These are phyloP conservation scores for Tetrapisispora arboricola DNA, from an alignment of 805 yeast genomes.

Conservation along the genomic window DNA sequence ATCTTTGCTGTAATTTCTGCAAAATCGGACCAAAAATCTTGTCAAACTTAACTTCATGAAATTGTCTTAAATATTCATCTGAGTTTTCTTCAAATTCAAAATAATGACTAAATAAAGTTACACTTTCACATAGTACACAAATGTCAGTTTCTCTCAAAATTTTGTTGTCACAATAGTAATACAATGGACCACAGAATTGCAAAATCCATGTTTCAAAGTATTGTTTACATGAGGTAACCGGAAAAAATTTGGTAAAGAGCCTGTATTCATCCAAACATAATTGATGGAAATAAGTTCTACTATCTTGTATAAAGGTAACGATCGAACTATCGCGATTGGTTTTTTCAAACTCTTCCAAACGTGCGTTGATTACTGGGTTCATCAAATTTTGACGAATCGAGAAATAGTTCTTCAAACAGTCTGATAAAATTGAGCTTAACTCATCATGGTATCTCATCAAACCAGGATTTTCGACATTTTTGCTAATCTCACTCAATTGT, in stretches of 20 bases:
- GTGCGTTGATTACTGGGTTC: constrained; percentile 29
- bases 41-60: constrained; percentile 37
- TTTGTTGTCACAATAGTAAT: constrained; percentile 55
- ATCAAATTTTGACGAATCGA: constrained; percentile 44
- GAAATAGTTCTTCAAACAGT: constrained; percentile 56
- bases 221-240: constrained; percentile 26
- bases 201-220: constrained; percentile 49
- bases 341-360: constrained; percentile 10
- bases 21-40: constrained; percentile 59
- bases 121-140: constrained; percentile 59
- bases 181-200: constrained; percentile 63
- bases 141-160: constrained; percentile 65
- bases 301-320: constrained; percentile 52
- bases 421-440: constrained; percentile 39
- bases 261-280: constrained; percentile 51
- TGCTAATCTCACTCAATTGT: constrained; percentile 31
- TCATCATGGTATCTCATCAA: constrained; percentile 51
- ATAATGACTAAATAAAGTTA: constrained; percentile 57
- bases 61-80: constrained; percentile 23
- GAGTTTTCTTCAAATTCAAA: constrained; percentile 50
- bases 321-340: constrained; percentile 26
- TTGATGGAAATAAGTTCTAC: constrained; percentile 49
- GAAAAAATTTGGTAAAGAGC: constrained; percentile 48
- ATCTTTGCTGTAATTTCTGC: constrained; percentile 68
- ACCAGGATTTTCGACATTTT: constrained; percentile 18